Evolutionary conservation across 2,329 filamentous ascomycete species (phyloP).

Genomic region (Cladosporium sp.): DNA sequence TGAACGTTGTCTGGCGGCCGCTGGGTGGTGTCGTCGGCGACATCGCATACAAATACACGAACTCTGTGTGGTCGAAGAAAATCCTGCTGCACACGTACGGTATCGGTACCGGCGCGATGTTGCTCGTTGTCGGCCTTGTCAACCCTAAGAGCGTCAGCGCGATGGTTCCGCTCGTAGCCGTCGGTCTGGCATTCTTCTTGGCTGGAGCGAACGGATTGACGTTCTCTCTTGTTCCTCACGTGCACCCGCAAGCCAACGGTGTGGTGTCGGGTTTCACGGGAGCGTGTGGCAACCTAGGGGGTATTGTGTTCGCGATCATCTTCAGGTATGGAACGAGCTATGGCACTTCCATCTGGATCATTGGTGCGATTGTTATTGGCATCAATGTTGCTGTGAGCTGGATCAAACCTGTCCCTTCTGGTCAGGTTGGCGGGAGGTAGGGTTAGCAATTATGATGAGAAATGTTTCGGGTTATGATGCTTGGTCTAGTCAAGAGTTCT

Average conservation of each 20-base stretch:
- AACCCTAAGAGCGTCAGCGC: conserved; percentile 62
- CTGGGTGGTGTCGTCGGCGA: conserved; percentile 64
- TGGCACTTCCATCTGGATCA: conserved; percentile 74
- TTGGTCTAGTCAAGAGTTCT: not conserved
- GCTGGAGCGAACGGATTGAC: conserved; percentile 85
- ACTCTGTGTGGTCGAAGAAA: conserved; percentile 64
- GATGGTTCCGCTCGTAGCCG: conserved; percentile 75
- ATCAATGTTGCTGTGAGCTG: conserved; percentile 67
- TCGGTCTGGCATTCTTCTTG: conserved; percentile 76
- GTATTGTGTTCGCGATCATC: conserved; percentile 79
- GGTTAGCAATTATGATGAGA: not conserved
- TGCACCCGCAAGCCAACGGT: conserved; percentile 81
- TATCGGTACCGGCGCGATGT: conserved; percentile 58
- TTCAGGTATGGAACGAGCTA: conserved; percentile 75
- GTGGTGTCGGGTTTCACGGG: conserved; percentile 75
- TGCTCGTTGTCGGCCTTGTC: conserved; percentile 62
- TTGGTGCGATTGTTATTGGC: conserved; percentile 71
- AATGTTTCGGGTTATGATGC: not conserved
- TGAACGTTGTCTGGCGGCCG: conserved; percentile 68
- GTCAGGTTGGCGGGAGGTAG: conserved; percentile 50
- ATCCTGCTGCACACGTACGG: conserved; percentile 58
- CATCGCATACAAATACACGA: conserved; percentile 53
- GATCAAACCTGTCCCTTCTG: conserved; percentile 60
- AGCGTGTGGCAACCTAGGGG: conserved; percentile 79
- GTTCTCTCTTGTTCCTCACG: conserved; percentile 83